Evolutionary conservation across 208 protist species (phyloP).

Genomic region (Leishmania guyanensis): DNA sequence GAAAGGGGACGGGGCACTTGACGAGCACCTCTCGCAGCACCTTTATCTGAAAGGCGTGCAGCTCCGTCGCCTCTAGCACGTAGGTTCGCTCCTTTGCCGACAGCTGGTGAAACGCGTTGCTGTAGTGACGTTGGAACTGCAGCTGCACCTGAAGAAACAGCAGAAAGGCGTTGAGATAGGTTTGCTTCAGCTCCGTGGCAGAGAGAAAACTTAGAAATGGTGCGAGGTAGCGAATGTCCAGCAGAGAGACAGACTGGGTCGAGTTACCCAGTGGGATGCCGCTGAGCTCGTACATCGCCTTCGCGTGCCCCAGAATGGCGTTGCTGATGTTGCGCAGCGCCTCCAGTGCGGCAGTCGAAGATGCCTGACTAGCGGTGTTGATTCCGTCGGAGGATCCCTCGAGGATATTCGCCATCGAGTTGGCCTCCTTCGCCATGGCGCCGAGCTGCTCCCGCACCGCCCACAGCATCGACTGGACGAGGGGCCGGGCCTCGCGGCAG

Average conservation of each 20-base stretch:
- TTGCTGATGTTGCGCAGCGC: conserved; percentile 38
- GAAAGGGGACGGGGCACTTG: conserved; percentile 43
- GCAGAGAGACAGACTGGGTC: conserved; percentile 21
- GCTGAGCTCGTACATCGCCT: conserved; percentile 69
- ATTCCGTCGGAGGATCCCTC: conserved; percentile 1
- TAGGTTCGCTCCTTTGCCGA: conserved; percentile 38
- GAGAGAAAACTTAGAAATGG: conserved; percentile 75
- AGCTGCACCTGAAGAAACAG: conserved; percentile 81
- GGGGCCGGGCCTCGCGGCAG: conserved; percentile 41
- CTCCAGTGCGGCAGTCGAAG: conserved; percentile 2
- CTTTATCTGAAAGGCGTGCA: conserved; percentile 42
- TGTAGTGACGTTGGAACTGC: conserved; percentile 47
- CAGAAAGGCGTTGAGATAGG: conserved; percentile 60
- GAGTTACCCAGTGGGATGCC: conserved; percentile 41
- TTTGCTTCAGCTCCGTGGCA: conserved; percentile 47
- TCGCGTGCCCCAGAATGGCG: conserved; percentile 46
- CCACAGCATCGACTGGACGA: conserved; percentile 79
- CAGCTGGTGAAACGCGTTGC: conserved; percentile 30
- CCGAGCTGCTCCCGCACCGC: conserved; percentile 50
- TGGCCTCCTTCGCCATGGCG: conserved; percentile 35
- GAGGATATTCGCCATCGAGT: neutral
- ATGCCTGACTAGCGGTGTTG: conserved; percentile 5
- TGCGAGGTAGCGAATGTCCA: conserved; percentile 72
- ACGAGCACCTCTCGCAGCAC: conserved; percentile 69
- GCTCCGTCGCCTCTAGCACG: conserved; percentile 46